Conservation (phyloP, 495 filamentous ascomycete genomes). For the Aspergillus ostianus region DNA sequence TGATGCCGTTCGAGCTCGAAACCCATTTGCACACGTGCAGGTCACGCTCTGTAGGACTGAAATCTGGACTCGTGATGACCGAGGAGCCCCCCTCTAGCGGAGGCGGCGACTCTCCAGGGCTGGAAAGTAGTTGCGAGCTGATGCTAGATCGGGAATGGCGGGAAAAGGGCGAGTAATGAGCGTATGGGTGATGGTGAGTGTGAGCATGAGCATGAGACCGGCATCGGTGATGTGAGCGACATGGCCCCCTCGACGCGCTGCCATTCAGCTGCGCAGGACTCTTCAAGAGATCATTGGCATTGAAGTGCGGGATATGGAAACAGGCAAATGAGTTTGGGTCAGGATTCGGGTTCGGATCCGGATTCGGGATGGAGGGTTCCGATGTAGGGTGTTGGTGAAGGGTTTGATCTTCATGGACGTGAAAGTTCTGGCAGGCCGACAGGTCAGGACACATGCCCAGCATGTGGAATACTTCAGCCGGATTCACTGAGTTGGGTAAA, state of each 20-base stretch:
- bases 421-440: slow-evolving; percentile 29
- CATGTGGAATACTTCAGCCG: slow-evolving; percentile 43
- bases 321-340: slow-evolving; percentile 26
- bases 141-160: slow-evolving; percentile 43
- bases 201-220: slow-evolving; percentile 35
- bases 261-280: slow-evolving; percentile 28
- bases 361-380: background rate
- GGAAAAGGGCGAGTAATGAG: slow-evolving; percentile 42
- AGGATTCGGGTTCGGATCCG: slow-evolving; percentile 16
- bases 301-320: slow-evolving; percentile 25
- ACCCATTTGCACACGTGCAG: slow-evolving; percentile 42
- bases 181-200: slow-evolving; percentile 27
- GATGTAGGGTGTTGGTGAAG: slow-evolving; percentile 5
- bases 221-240: slow-evolving; percentile 40
- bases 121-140: slow-evolving; percentile 42
- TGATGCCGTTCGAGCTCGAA: slow-evolving; percentile 27
- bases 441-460: slow-evolving; percentile 40
- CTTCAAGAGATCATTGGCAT: slow-evolving; percentile 23
- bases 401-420: slow-evolving; percentile 24
- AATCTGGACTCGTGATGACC: slow-evolving; percentile 41
- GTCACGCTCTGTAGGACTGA: slow-evolving; percentile 33
- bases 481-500: slow-evolving; percentile 33
- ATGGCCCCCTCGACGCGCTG: slow-evolving; percentile 28
- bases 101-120: slow-evolving; percentile 44
- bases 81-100: slow-evolving; percentile 43